phyloP scores from a whole-genome alignment of 257 asterid species.

The Solanum pimpinellifolium region DNA sequence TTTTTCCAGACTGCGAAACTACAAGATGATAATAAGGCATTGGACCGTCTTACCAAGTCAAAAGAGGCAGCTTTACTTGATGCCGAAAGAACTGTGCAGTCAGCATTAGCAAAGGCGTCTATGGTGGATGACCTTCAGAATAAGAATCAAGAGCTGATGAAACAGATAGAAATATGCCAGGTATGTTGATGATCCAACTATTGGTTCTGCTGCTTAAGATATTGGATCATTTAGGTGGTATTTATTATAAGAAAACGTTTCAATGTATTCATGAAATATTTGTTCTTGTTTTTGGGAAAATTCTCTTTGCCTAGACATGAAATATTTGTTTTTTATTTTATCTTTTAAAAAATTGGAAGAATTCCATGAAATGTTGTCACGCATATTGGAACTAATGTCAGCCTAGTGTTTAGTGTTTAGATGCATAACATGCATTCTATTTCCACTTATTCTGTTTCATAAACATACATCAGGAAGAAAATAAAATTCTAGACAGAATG shows the following conservation, averaged over 20 bases:
- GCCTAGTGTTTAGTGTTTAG: neutral
- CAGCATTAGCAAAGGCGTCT: slow-evolving; percentile 91
- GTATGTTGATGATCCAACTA: slow-evolving; percentile 11
- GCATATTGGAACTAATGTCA: neutral
- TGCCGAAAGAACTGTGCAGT: slow-evolving; percentile 90
- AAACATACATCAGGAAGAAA: slow-evolving; percentile 15
- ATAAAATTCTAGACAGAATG: slow-evolving; percentile 11
- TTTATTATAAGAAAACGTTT: neutral
- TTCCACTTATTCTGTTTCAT: neutral
- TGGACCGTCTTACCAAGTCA: slow-evolving; percentile 89
- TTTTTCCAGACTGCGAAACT: slow-evolving; percentile 64
- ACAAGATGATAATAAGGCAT: slow-evolving; percentile 91
- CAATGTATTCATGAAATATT: neutral
- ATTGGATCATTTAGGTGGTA: neutral
- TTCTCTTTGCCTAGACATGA: neutral
- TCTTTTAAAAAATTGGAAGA: neutral
- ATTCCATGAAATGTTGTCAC: neutral
- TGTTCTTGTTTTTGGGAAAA: neutral
- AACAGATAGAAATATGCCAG: slow-evolving; percentile 96
- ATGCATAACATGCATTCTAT: neutral
- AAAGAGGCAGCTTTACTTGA: slow-evolving; percentile 97
- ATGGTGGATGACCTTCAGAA: slow-evolving; percentile 98
- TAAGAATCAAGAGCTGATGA: slow-evolving; percentile 93
- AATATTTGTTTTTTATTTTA: neutral
- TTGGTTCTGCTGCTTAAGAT: neutral